A percentile compares a stretch with the other conserved stretches of the same genome.
Conservation (phyloP, 257 asterid genomes). For the Rehmannia glutinosa region DNA sequence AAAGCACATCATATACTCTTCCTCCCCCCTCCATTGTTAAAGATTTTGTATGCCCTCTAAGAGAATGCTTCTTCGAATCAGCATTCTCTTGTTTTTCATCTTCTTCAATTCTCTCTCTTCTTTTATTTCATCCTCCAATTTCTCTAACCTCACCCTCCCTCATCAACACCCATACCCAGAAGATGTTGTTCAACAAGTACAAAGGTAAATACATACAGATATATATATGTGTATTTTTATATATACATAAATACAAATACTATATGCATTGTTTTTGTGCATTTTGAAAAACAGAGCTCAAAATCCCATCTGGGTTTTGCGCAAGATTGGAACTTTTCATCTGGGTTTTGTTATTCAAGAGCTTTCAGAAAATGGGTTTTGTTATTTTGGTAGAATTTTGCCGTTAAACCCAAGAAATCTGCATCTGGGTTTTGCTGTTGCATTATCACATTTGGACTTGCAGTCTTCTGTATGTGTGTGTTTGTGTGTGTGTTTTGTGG, state of each 20-base stretch:
- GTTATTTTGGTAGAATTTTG: not conserved
- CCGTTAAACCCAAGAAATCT: not conserved
- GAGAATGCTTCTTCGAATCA: constrained; percentile 45
- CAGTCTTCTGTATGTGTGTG: not conserved
- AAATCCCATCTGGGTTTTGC: constrained; percentile 15
- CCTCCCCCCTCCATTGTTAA: constrained; percentile 12
- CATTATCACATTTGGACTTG: not conserved
- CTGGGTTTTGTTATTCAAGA: constrained; percentile 15
- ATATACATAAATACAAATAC: not conserved
- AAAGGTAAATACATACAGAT: constrained; percentile 35
- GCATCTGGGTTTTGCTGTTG: constrained; percentile 17
- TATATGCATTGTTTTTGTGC: not conserved
- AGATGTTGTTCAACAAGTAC: constrained; percentile 66
- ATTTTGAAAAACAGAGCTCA: constrained; percentile 15
- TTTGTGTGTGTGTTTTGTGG: not conserved
- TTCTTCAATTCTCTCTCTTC: constrained; percentile 34
- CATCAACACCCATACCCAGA: constrained; percentile 97
- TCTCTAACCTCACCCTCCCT: constrained; percentile 59
- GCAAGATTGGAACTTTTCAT: constrained; percentile 11
- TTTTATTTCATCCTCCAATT: constrained; percentile 26
- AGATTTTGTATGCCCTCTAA: constrained; percentile 21
- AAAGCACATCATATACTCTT: constrained; percentile 19
- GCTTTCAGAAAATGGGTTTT: constrained; percentile 19
- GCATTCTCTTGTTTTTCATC: constrained; percentile 45
- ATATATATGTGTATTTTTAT: not conserved